These are phyloP conservation scores for Stagonosporopsis vannaccii DNA, from an alignment of 2,329 filamentous ascomycete genomes.

Conservation along the genomic window DNA sequence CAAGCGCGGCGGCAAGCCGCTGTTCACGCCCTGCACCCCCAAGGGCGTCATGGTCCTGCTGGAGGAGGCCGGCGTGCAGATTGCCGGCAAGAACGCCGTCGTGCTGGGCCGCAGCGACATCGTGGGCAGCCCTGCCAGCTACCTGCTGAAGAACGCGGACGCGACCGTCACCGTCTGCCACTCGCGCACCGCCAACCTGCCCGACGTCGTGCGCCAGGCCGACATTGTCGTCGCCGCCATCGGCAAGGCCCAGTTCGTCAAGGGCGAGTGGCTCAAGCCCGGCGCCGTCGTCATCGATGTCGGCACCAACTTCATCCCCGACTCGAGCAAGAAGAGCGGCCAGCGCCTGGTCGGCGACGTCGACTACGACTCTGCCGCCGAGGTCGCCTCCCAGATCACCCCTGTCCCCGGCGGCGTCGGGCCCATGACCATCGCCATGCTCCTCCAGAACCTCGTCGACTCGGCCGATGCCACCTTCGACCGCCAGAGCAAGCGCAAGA, in stretches of 20 bases:
- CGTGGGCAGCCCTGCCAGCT: slow-evolving; percentile 95
- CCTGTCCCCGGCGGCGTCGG: slow-evolving; percentile 96
- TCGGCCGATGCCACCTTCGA: slow-evolving; percentile 84
- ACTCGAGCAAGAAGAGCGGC: slow-evolving; percentile 89
- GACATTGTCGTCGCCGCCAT: slow-evolving; percentile 94
- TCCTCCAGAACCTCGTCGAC: slow-evolving; percentile 93
- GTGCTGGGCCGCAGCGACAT: slow-evolving; percentile 96
- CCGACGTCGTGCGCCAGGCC: slow-evolving; percentile 78
- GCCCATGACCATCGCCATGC: slow-evolving; percentile 98
- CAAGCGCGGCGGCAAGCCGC: slow-evolving; percentile 87
- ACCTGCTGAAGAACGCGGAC: slow-evolving; percentile 92
- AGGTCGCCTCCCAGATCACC: slow-evolving; percentile 92
- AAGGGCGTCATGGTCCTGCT: slow-evolving; percentile 96
- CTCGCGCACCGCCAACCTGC: slow-evolving; percentile 79
- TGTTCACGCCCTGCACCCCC: slow-evolving; percentile 94
- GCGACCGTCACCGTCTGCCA: slow-evolving; percentile 97
- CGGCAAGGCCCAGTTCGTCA: slow-evolving; percentile 84
- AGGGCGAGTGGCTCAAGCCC: slow-evolving; percentile 94
- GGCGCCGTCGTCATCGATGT: slow-evolving; percentile 97
- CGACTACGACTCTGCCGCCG: slow-evolving; percentile 81
- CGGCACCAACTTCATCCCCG: slow-evolving; percentile 93
- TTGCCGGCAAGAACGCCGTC: slow-evolving; percentile 90
- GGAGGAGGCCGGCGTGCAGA: slow-evolving; percentile 80
- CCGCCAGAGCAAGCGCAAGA: slow-evolving; percentile 78
- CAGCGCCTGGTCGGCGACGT: slow-evolving; percentile 94